Conservation (phyloP, 805 yeast genomes). For the Phaffomyces thermotolerans region DNA sequence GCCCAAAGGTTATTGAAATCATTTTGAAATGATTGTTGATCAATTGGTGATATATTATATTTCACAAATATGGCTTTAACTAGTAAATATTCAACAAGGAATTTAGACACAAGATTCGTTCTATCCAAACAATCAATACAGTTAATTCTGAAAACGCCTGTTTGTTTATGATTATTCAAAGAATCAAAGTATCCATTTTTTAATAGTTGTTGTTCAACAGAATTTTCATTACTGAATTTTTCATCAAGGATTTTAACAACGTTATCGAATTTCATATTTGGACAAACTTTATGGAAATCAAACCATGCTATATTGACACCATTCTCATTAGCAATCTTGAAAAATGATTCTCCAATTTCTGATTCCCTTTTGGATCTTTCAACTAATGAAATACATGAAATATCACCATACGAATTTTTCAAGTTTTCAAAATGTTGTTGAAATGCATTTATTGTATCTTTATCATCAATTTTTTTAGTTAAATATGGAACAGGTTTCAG, state of each 20-base stretch:
- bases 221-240: conserved; percentile 6
- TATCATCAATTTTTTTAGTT: conserved; percentile 17
- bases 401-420: conserved; percentile 18
- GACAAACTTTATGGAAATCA: conserved; percentile 53
- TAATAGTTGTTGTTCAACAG: conserved; percentile 14
- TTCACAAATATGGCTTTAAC: conserved; percentile 22
- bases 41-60: conserved; percentile 5
- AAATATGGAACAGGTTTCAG: conserved; percentile 34
- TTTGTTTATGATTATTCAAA: conserved; percentile 28
- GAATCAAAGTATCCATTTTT: conserved; percentile 28
- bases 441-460: conserved; percentile 21
- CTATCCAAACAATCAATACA: conserved; percentile 62
- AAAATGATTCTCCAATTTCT: conserved; percentile 34
- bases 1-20: conserved; percentile 45
- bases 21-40: conserved; percentile 13
- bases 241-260: conserved; percentile 27
- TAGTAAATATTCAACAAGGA: conserved; percentile 25
- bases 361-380: conserved; percentile 30
- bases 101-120: conserved; percentile 46
- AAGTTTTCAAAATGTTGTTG: conserved; percentile 26
- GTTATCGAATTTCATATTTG: conserved; percentile 34
- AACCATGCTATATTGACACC: conserved; percentile 45
- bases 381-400: conserved; percentile 31
- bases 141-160: conserved; percentile 51
- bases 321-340: conserved; percentile 26